phyloP scores from a whole-genome alignment of 352 stramenopile species.

The Globisporangium solare region DNA sequence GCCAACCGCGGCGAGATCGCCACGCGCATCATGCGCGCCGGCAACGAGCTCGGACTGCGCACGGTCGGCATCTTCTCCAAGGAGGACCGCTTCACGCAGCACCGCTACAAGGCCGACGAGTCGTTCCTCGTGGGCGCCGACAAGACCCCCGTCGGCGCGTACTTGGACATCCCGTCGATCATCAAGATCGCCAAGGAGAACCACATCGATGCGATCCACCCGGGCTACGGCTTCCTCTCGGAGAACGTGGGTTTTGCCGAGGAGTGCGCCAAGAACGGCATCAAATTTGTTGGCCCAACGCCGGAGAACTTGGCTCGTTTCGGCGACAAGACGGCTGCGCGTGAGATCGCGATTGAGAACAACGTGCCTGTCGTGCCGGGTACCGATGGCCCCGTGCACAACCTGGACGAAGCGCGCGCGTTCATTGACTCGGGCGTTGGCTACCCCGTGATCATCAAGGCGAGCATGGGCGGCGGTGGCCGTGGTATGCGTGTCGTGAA shows the following conservation, averaged over 20 bases:
- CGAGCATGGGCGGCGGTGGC: constrained; percentile 95
- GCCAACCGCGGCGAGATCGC: constrained; percentile 99
- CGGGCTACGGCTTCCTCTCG: constrained; percentile 96
- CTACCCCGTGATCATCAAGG: constrained; percentile 98
- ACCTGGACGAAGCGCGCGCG: constrained; percentile 78
- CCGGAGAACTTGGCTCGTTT: constrained; percentile 88
- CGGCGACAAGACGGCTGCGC: constrained; percentile 87
- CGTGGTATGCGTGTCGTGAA: constrained; percentile 95
- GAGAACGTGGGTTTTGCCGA: constrained; percentile 95
- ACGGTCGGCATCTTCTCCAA: constrained; percentile 91
- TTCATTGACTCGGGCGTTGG: constrained; percentile 91
- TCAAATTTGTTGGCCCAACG: constrained; percentile 95
- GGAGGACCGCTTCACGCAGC: constrained; percentile 94
- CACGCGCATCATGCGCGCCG: constrained; percentile 93
- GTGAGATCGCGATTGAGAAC: constrained; percentile 87
- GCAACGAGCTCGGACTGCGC: constrained; percentile 90
- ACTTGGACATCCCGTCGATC: constrained; percentile 94
- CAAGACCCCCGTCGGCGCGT: constrained; percentile 92
- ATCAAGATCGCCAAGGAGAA: constrained; percentile 91
- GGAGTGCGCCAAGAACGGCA: constrained; percentile 86
- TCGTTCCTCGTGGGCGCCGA: constrained; percentile 90
- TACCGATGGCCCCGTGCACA: constrained; percentile 88
- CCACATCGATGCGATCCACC: constrained; percentile 94
- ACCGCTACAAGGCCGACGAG: constrained; percentile 97
- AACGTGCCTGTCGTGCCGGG: constrained; percentile 87